These are phyloP conservation scores for Prunus dulcis DNA, from an alignment of 306 rosid genomes.

Conservation along the genomic window DNA sequence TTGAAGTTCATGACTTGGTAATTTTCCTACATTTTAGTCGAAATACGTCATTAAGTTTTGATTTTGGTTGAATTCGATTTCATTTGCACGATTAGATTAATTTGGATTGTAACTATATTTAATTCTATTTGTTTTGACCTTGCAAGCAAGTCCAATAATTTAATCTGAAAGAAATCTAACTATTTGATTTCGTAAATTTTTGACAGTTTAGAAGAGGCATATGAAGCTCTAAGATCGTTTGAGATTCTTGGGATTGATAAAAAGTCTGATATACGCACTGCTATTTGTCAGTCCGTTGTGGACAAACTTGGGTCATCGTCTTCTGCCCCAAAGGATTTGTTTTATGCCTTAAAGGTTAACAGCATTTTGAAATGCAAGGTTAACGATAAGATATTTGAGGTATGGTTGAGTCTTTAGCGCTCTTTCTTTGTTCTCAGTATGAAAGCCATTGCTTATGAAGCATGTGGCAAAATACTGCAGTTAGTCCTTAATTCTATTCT, in stretches of 20 bases:
- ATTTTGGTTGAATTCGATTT: conserved; percentile 6
- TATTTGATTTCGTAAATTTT: conserved; percentile 15
- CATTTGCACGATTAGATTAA: neutral
- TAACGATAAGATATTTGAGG: conserved; percentile 55
- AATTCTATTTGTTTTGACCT: neutral
- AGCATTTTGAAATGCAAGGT: conserved; percentile 61
- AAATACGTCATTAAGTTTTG: neutral
- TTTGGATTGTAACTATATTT: neutral
- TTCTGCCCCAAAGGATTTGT: conserved; percentile 61
- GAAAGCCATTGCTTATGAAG: conserved; percentile 14
- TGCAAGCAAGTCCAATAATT: neutral
- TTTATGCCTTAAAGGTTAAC: conserved; percentile 68
- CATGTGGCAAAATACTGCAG: neutral
- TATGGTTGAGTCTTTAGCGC: conserved; percentile 23
- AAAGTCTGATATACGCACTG: conserved; percentile 43
- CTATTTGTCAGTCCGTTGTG: conserved; percentile 57
- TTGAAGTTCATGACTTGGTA: neutral
- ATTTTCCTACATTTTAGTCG: neutral
- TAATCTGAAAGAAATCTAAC: conserved; percentile 1
- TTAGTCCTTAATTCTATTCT: conserved; percentile 24
- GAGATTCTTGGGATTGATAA: conserved; percentile 66
- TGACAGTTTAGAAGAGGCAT: conserved; percentile 77
- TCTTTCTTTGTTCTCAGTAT: conserved; percentile 21
- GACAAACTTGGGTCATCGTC: conserved; percentile 55
- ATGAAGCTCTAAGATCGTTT: conserved; percentile 70